Conservation (phyloP, 2,329 filamentous ascomycete genomes). For the Clarireedia sp. region DNA sequence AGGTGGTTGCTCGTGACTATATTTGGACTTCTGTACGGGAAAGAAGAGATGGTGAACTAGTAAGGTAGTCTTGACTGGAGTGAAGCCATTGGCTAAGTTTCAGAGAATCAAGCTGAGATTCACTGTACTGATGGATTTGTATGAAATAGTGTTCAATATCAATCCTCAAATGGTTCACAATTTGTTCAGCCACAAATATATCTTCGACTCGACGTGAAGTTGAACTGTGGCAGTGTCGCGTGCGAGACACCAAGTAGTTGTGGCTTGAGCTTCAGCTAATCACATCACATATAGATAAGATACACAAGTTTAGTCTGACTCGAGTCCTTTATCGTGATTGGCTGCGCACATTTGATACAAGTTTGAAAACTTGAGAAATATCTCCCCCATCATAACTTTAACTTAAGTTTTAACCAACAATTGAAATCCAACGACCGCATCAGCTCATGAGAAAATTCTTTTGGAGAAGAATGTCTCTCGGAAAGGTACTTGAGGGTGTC, state of each 20-base stretch:
- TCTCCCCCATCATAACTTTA: neutral
- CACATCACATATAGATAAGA: slow-evolving; percentile 4
- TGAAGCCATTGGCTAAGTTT: too few relatives aligned
- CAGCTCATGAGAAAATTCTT: slow-evolving; percentile 16
- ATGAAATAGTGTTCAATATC: too few relatives aligned
- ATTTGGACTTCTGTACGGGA: neutral
- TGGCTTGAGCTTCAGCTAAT: neutral
- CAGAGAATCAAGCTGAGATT: too few relatives aligned
- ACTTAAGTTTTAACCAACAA: too few relatives aligned
- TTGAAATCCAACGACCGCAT: neutral
- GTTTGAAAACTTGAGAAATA: neutral
- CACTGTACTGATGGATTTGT: too few relatives aligned
- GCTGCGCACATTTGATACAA: neutral
- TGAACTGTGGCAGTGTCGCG: too few relatives aligned
- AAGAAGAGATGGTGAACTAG: too few relatives aligned
- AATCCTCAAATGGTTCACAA: too few relatives aligned
- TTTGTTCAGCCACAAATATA: neutral
- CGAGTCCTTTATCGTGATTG: neutral
- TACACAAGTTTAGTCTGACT: neutral
- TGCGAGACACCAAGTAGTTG: neutral
- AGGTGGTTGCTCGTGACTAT: neutral
- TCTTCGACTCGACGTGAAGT: neutral
- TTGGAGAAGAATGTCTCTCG: slow-evolving; percentile 26
- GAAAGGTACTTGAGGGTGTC: slow-evolving; percentile 52
- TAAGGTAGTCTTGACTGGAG: too few relatives aligned